Evolutionary conservation across 495 filamentous ascomycete genomes (phyloP), one percentile per base, ranked within the genome.

Genomic region (Trichoderma parareesei): DNA sequence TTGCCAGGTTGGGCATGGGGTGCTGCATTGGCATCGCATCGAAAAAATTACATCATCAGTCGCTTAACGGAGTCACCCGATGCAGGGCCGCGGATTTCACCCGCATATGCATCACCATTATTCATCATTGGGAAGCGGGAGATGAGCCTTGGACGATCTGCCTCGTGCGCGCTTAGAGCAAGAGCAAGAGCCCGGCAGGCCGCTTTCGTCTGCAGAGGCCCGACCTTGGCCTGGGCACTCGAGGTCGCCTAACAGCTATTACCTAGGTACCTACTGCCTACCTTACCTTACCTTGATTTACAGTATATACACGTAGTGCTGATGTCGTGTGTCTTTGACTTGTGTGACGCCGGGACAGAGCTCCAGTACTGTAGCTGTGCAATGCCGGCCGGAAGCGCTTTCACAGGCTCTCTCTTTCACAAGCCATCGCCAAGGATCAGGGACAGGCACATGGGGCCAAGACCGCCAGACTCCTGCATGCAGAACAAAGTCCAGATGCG

Each of bases 111-210:
- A 46, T 46, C 27, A 27, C 27, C 27, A 11, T 49, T 49, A 49
- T 49, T 49, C 46, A 49, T 49, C 46, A 49, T 49, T 49, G 16
- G 46, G 46, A 49, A 49, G 16, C 46, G 46, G 46, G 43, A 46
- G n/a, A 46, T n/a, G 43, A n/a, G 43, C 7, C 43, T 5, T 46
- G 13, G 13, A 46, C 43, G n/a, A 46, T n/a, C 43, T n/a, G 43
- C 13, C 27, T 27, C 27, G 27, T 27, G 27, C 27, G 27, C 27
- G 27, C 27, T 27, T 27, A 27, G 27, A 27, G 27, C 27, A 27
- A 27, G 27, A 27, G 27, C 27, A 27, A 27, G 27, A 27, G 27
- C 27, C 27, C 27, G 27, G 27, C 27, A 27, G 27, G 27, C 27
- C 27, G 27, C 27, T 27, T 27, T 27, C 27, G 27, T 27, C 27